phyloP scores from a whole-genome alignment of 139 green algal genomes.

The Spirogloea muscicola region DNA sequence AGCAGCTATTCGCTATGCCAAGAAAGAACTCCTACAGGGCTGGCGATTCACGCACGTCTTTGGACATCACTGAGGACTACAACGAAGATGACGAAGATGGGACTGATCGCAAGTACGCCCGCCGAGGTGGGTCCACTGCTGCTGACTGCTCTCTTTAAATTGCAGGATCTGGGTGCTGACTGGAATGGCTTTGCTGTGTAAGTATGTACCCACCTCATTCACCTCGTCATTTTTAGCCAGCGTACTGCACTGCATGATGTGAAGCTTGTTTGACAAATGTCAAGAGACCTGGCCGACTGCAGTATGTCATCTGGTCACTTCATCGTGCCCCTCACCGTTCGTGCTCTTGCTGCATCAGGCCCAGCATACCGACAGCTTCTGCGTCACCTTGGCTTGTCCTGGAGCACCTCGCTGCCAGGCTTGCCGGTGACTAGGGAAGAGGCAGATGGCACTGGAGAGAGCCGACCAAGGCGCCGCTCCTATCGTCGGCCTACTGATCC shows the following conservation, averaged over 20 bases:
- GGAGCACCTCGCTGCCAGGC: not conserved
- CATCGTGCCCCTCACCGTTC: not conserved
- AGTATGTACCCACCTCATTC: too few relatives aligned
- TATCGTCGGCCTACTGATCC: not conserved
- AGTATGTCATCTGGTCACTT: too few relatives aligned
- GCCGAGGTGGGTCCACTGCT: not conserved
- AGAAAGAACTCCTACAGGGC: not conserved
- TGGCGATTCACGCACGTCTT: not conserved
- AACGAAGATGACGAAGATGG: constrained; percentile 1
- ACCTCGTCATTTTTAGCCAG: not conserved
- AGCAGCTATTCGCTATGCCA: not conserved
- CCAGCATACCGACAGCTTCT: constrained; percentile 1
- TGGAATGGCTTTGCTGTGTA: too few relatives aligned
- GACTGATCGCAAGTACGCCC: constrained; percentile 16
- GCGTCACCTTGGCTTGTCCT: not conserved
- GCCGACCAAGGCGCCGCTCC: not conserved
- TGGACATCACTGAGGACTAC: constrained; percentile 16
- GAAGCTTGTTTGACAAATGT: not conserved
- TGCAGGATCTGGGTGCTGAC: too few relatives aligned
- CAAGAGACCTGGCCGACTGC: too few relatives aligned
- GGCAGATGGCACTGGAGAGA: not conserved
- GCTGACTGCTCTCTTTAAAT: too few relatives aligned
- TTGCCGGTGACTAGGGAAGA: constrained; percentile 6
- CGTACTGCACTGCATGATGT: not conserved
- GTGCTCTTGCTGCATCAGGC: constrained; percentile 3